Evolutionary conservation across 2,329 filamentous ascomycete species (phyloP).

Genomic region (Microcyclospora tardicrescens): DNA sequence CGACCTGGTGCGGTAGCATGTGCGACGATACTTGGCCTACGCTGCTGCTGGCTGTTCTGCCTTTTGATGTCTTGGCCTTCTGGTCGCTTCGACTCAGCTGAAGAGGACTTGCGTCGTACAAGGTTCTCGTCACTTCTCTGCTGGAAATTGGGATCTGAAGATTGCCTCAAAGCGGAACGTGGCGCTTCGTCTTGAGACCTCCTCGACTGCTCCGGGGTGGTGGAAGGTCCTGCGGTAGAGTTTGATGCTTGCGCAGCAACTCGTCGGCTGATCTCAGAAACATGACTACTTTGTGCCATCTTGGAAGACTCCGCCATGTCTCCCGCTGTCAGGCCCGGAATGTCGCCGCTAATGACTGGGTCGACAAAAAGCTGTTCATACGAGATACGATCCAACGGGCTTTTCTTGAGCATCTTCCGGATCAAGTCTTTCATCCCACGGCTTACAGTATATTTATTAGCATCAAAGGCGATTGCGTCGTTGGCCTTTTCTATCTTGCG

Average conservation of each 20-base stretch:
- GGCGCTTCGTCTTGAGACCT: slow-evolving; percentile 10
- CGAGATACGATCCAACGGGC: slow-evolving; percentile 69
- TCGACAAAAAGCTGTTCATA: slow-evolving; percentile 79
- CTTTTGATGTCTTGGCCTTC: slow-evolving; percentile 16
- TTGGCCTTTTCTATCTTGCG: slow-evolving; percentile 82
- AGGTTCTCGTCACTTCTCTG: slow-evolving; percentile 8
- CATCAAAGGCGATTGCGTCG: slow-evolving; percentile 64
- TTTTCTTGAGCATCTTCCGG: slow-evolving; percentile 67
- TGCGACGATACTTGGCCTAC: slow-evolving; percentile 30
- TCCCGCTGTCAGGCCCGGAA: slow-evolving; percentile 20
- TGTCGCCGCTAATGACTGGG: slow-evolving; percentile 21
- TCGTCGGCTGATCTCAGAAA: slow-evolving; percentile 19
- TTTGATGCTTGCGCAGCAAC: slow-evolving; percentile 15
- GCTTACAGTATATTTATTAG: slow-evolving; percentile 41
- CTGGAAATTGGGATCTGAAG: slow-evolving; percentile 15
- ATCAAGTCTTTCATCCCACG: slow-evolving; percentile 70
- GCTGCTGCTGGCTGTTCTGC: slow-evolving; percentile 26
- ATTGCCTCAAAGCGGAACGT: slow-evolving; percentile 9
- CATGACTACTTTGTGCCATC: slow-evolving; percentile 5
- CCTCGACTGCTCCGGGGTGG: slow-evolving; percentile 10
- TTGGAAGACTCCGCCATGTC: slow-evolving; percentile 11
- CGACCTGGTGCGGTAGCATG: slow-evolving; percentile 34
- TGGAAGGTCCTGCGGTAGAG: slow-evolving; percentile 13
- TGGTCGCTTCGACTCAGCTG: background rate
- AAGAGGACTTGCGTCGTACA: slow-evolving; percentile 15